Base-by-base conservation (phyloP, 2,329 filamentous ascomycete species). In the Fusarium avenaceum region DNA sequence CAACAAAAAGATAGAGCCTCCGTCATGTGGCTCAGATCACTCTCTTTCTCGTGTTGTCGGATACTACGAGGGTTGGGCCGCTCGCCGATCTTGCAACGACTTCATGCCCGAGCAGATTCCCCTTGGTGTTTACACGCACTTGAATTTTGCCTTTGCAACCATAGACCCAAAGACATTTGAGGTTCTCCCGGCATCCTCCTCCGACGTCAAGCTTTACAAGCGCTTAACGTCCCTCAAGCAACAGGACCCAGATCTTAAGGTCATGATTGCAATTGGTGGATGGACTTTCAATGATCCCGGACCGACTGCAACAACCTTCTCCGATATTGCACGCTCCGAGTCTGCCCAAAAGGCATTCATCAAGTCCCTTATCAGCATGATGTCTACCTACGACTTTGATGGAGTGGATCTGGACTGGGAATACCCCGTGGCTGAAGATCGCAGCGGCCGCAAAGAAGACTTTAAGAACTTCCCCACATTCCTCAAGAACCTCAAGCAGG, bases 191-290 rank as follows among this genome's bases (percentile, higher is more conserved):
- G 35, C 38, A 14, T 44, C 39, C 9, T 13, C 30, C 13, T 14
- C 22, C 2, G 50, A 51, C 28, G 22, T 38, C 32, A 38, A 26
- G 22, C 32, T 39, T 15, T 35, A 58, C 26, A 43, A 48, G 17
- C 19, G 35, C 4, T 17, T 63, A 11, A n/a, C 30, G 4, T n/a
- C n/a, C 4, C 45, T 82, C 0, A 81, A 82, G 63, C 14, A 55
- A 2, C 44, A 44, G 14, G 56, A 75, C 20, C 65, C 69, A 0
- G 59, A 58, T 4, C 69, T 84, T 1, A 70, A 81, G 63, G 75
- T 77, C 1, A 78, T 73, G 63, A 76, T 84, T 33, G 75, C 79
- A 7, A 65, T 84, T 6, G 81, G 81, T 4, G 82, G 82, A 0
- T 82, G 79, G 77, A 70, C 76, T 4, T 45, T 54, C 13, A 54